Base-by-base conservation (phyloP, 371 early-diverging fungal genomes). In the Rhizopus arrhizus region DNA sequence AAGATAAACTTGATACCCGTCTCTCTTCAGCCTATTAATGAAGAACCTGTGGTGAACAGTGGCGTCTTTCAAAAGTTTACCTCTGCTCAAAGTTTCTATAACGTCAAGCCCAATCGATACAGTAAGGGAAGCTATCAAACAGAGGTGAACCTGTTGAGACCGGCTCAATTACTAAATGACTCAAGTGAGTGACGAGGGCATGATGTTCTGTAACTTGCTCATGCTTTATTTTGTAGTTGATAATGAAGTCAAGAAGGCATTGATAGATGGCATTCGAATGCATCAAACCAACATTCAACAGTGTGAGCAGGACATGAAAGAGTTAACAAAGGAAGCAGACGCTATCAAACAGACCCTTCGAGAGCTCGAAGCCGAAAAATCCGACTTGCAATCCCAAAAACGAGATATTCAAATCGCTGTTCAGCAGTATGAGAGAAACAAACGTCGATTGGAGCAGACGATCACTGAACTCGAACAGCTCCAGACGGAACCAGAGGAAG, bases 1-100 rank as follows among this genome's bases (percentile, higher is more conserved):
- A 56, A 72, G 0, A 64, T 95, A 15, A 85, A 95, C 62, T 53
- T 64, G n/a, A 75, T 87, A 15, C 89, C 91, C 13, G 60, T 89
- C 5, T 69, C 87, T 2, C 54, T 77, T 22, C 64, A 69, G 22
- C 29, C 45, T 11, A 68, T 68, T 0, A 69, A 86, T 46, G 80
- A 84, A 55, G 65, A 73, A 15, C 54, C 61, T 2, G 55, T 86
- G 38, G 80, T 66, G n/a, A 49, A 68, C 9, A 34, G 53, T 33
- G 60, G 65, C 28, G n/a, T 58, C 0, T 78, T 75, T 31, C 49
- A 52, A 33, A 62, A 67, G 46, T 91, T 88, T 69, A 62, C 81
- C 11, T 70, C 82, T 52, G 77, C 74, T 10, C 70, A 81, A 15
- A 83, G 77, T 31, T 61, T 68, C 7, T 87, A 86, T 58, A 62